Evolutionary conservation across 2,329 filamentous ascomycete species (phyloP), one percentile per base, ranked within the genome.

Genomic region (Cladophialophora chaetospira): DNA sequence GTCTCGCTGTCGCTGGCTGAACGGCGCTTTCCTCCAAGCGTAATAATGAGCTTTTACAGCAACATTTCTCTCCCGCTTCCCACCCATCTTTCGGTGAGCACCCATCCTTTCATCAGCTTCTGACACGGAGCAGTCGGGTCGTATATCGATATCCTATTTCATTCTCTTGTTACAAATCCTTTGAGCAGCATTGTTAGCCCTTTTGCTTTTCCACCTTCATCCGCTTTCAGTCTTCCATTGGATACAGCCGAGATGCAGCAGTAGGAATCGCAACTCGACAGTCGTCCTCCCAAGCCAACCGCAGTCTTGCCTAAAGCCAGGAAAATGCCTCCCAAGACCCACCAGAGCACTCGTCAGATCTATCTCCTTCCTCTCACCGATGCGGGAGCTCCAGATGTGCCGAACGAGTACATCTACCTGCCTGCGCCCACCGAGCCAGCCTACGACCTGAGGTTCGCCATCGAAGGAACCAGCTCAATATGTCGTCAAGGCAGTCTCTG

Each of bases 401-500:
- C 89, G 23, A 89, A 91, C 68, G 86, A 89, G 66, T 99, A 97
- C 78, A 89, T 97, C 68, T 96, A 96, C 73, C 80, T 99, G 40
- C 88, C 91, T 0, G 86, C 94, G 15, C 87, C 88, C 15, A 82
- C 81, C 36, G 81, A 87, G n/a, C 88, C 80, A 11, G 71, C 88
- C 38, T 87, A 97, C 68, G 83, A 51, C 33, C 51, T 67, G 17
- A 53, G 65, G 29, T 65, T 67, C 52, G 63, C 65, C 21, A 65
- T 67, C 28, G 65, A 67, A 48, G 65, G 65, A 17, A 61, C 65
- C 17, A 67, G 93, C 71, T 96, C 93, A 61, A 94, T 99, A 78
- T 97, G 92, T 73, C 85, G 91, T 65, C 82, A 96, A 75, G 94
- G 95, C 58, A 97, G 89, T 70, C 81, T 99, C 62, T 99, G 94